Evolutionary conservation across 2,329 filamentous ascomycete species (phyloP).

Genomic region (Fusarium avenaceum): DNA sequence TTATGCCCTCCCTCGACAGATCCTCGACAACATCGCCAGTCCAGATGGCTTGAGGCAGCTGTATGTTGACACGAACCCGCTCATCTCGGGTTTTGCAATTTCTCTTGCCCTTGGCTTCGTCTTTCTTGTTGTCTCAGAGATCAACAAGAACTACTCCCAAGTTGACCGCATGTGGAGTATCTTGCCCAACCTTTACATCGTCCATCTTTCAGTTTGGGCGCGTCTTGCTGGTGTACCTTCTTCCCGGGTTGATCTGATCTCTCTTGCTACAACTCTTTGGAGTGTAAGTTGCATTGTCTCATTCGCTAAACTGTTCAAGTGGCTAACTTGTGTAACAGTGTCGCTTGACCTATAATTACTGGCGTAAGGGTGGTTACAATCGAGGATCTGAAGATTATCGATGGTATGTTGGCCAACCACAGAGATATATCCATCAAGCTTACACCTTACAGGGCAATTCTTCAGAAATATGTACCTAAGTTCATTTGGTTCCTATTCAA

Average conservation of each 20-base stretch:
- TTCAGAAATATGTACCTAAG: slow-evolving; percentile 74
- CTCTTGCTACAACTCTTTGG: slow-evolving; percentile 81
- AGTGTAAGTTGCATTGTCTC: slow-evolving; percentile 69
- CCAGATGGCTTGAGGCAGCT: slow-evolving; percentile 74
- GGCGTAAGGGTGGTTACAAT: slow-evolving; percentile 91
- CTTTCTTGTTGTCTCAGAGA: slow-evolving; percentile 82
- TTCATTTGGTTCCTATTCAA: slow-evolving; percentile 87
- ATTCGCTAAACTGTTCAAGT: slow-evolving; percentile 1
- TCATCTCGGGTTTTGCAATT: slow-evolving; percentile 80
- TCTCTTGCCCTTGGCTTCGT: slow-evolving; percentile 78
- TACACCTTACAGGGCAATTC: slow-evolving; percentile 69
- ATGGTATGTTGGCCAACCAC: slow-evolving; percentile 65
- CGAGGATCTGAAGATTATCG: slow-evolving; percentile 95
- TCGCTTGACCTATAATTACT: slow-evolving; percentile 96
- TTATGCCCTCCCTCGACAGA: slow-evolving; percentile 74
- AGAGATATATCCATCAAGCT: slow-evolving; percentile 1
- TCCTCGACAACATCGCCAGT: slow-evolving; percentile 71
- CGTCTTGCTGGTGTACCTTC: slow-evolving; percentile 79
- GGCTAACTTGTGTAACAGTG: slow-evolving; percentile 60
- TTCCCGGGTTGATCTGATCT: slow-evolving; percentile 77
- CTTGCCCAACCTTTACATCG: slow-evolving; percentile 86
- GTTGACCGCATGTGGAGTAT: slow-evolving; percentile 94
- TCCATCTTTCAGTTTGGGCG: slow-evolving; percentile 87
- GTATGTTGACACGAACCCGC: slow-evolving; percentile 88
- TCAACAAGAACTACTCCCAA: slow-evolving; percentile 97